Base-by-base conservation (phyloP, 2,329 filamentous ascomycete species). In the Monosporascus ibericus region DNA sequence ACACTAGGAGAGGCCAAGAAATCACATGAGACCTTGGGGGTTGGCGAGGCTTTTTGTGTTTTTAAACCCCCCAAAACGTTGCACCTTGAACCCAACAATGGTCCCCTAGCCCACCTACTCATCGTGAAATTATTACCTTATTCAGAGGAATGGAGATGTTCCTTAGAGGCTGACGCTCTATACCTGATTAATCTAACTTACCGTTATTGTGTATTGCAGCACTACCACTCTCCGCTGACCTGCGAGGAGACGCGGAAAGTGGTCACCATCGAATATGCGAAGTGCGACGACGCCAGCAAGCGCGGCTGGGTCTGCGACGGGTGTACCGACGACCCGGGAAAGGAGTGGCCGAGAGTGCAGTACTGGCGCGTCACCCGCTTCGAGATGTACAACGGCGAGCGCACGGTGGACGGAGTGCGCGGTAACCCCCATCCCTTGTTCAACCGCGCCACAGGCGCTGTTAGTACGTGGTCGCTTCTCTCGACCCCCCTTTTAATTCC, bases 241-340 rank as follows among this genome's bases (percentile, higher is more conserved):
- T 59, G 57, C 37, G 54, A 44, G 8, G 57, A 59, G 5, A 44
- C 49, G 39, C 48, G 47, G 22, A 52, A 55, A 20, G 39, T 49
- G 36, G 51, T 59, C 17, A 18, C 55, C 14, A 52, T 59, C 1
- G 52, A 55, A 1, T 40, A 36, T 5, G 53, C 55, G 24, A 52
- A 4, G 47, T 49, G 50, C 6, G 57, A 59, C 20, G 57, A 59
- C 40, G 57, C 57, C 9, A 59, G 57, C 37, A 57, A 55, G n/a
- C 50, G 53, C 11, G 52, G 53, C 14, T 57, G 57, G 57, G 57
- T 55, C 1, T 58, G 57, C 30, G 52, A 59, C 39, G 55, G 57
- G 7, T 59, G 57, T 42, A 51, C 14, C 15, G 51, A 47, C 22
- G 15, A 15, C 46, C 55, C 57, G 24, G 6, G 24, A 25, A 25